These are phyloP conservation scores for Beauveria asiatica DNA, from an alignment of 2,329 filamentous ascomycete genomes.

Conservation along the genomic window DNA sequence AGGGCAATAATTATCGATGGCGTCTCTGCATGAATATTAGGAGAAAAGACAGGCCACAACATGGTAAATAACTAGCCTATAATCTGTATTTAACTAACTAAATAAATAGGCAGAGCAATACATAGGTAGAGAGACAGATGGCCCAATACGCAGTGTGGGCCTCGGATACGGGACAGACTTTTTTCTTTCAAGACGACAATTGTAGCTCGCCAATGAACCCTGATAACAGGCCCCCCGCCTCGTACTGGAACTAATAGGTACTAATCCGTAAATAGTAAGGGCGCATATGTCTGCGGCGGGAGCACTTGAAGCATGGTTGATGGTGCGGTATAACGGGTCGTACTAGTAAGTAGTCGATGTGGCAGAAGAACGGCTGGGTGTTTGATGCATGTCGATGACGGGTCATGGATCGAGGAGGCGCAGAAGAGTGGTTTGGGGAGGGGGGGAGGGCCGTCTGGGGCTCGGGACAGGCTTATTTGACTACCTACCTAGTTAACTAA, in stretches of 20 bases:
- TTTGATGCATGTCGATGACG: not conserved
- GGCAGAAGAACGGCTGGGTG: not conserved
- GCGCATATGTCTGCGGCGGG: too few relatives aligned
- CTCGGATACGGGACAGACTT: slow-evolving; percentile 7
- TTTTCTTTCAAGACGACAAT: not conserved
- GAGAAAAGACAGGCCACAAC: not conserved
- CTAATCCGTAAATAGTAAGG: too few relatives aligned
- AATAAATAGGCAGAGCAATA: too few relatives aligned
- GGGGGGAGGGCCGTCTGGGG: too few relatives aligned
- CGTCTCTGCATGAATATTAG: too few relatives aligned
- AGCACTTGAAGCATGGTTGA: not conserved
- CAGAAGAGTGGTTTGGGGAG: not conserved
- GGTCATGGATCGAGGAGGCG: not conserved
- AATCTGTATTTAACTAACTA: too few relatives aligned
- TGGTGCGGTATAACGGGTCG: not conserved
- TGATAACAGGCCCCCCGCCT: not conserved
- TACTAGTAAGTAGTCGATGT: not conserved
- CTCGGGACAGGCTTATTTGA: too few relatives aligned
- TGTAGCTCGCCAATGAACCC: not conserved
- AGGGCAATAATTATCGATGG: not conserved
- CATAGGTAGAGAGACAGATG: not conserved
- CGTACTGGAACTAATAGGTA: not conserved
- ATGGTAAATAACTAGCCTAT: not conserved
- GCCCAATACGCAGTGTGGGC: not conserved
- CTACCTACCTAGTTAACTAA: too few relatives aligned